Conservation (phyloP, 768 basidiomycete species). For the Mycena epipterygia region DNA sequence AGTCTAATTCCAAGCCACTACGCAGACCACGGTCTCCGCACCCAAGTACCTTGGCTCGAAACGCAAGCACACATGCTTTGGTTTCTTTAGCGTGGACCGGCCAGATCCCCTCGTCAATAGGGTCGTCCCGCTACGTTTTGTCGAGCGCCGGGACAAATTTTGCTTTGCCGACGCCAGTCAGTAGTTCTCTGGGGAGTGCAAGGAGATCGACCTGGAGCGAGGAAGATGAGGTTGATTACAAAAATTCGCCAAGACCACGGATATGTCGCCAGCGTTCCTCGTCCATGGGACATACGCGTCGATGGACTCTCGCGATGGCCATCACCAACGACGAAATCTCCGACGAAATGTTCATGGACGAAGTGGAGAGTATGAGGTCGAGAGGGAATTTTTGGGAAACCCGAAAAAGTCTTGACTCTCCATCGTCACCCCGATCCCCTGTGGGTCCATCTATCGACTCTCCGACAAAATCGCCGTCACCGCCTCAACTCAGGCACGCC, state of each 20-base stretch:
- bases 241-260: not conserved
- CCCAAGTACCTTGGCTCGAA: not conserved
- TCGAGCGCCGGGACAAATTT: not conserved
- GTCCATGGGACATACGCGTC: slow-evolving; percentile 26
- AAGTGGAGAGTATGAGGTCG: slow-evolving; percentile 59
- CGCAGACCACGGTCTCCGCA: slow-evolving; percentile 5
- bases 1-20: slow-evolving; percentile 6
- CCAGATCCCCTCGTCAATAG: slow-evolving; percentile 10
- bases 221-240: not conserved
- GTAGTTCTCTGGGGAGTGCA: slow-evolving; percentile 2
- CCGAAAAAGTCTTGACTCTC: slow-evolving; percentile 40
- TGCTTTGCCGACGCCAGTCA: not conserved
- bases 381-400: slow-evolving; percentile 38
- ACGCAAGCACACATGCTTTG: slow-evolving; percentile 24
- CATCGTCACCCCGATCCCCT: not conserved
- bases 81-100: slow-evolving; percentile 31
- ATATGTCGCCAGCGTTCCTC: not conserved
- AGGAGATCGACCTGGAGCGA: slow-evolving; percentile 17
- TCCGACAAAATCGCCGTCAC: not conserved
- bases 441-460: slow-evolving; percentile 12
- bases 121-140: not conserved
- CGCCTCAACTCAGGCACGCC: slow-evolving; percentile 2
- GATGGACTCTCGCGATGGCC: slow-evolving; percentile 62
- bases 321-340: slow-evolving; percentile 64
- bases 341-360: slow-evolving; percentile 63